Base-by-base conservation (phyloP, 495 filamentous ascomycete genomes). In the Talaromyces proteolyticus region DNA sequence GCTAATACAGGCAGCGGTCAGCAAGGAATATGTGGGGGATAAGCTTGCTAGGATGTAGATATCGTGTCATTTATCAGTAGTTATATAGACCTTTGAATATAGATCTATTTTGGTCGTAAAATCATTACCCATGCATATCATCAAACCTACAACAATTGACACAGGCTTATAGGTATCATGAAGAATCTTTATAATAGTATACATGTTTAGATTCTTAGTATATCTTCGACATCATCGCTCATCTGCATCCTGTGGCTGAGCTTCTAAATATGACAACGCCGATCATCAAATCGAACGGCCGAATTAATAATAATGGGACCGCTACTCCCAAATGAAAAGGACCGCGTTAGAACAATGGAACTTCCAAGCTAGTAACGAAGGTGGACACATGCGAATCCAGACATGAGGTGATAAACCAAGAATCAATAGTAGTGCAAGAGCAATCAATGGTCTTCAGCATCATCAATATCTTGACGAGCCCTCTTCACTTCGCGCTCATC, bases 1-100 rank as follows among this genome's bases (percentile, higher is more conserved):
- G 58, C 64, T 91, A 62, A 78, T 85, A 40, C 52, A 52, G 34
- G 57, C 70, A 26, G 82, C 80, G 6, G 70, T 83, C 3, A 68
- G 57, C 18, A 67, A 67, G 8, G 76, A 77, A 19, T 75, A 77
- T 53, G 56, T 52, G n/a, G 61, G 45, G 18, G 63, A 63, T 24
- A 71, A 68, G 47, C 50, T 47, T 23, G 59, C 64, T 39, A 68
- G 68, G 45, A 47, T 47, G 25, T 23, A 44, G 12, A 22, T 47
- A 37, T 47, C 21, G 19, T 23, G 6, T 17, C 26, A 26, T 45
- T 23, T 45, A 45, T 18, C 7, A 25, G 24, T 45, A 29, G 7
- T 25, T 34, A 45, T 10, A 34, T 10, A 14, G 8, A 34, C 14
- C 29, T 34, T 34, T 34, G 29, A 34, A 34, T 14, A 34, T 34